Conservation (phyloP, 2,329 filamentous ascomycete genomes). For the Penicillium sclerotiorum region DNA sequence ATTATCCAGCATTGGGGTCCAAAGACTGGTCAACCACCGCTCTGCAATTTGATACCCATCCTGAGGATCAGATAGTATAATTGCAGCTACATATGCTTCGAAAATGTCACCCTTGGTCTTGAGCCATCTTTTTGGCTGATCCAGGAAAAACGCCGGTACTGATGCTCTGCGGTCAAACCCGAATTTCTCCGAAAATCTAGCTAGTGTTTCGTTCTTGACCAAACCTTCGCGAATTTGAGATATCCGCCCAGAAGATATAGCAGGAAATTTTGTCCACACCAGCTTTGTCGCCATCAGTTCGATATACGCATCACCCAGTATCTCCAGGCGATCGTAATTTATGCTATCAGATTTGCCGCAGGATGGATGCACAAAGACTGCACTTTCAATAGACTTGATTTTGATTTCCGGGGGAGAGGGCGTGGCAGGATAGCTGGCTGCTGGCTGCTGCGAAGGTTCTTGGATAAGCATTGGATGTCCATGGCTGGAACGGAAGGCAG, state of each 20-base stretch:
- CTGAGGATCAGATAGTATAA: slow-evolving; percentile 68
- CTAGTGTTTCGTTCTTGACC: slow-evolving; percentile 78
- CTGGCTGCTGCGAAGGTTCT: neutral
- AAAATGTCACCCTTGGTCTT: slow-evolving; percentile 88
- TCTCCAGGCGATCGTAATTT: slow-evolving; percentile 82
- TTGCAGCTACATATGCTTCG: slow-evolving; percentile 83
- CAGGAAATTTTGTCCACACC: slow-evolving; percentile 71
- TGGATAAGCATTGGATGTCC: neutral
- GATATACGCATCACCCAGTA: slow-evolving; percentile 84
- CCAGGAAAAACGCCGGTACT: slow-evolving; percentile 53
- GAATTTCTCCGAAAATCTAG: slow-evolving; percentile 70
- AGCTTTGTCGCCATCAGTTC: slow-evolving; percentile 75
- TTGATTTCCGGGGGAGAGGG: no score
- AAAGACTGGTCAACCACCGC: slow-evolving; percentile 74
- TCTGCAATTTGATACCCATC: slow-evolving; percentile 65
- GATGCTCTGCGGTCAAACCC: slow-evolving; percentile 67
- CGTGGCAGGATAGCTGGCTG: no score
- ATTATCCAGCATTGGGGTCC: slow-evolving; percentile 64
- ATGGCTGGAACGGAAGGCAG: slow-evolving; percentile 18
- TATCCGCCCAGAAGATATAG: slow-evolving; percentile 67
- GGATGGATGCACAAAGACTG: slow-evolving; percentile 69
- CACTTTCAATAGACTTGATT: slow-evolving; percentile 61
- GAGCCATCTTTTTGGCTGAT: slow-evolving; percentile 57
- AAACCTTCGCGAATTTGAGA: slow-evolving; percentile 77
- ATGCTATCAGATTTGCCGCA: slow-evolving; percentile 29